These are phyloP conservation scores for Primulina huaijiensis DNA, from an alignment of 257 asterid species.

Conservation along the genomic window DNA sequence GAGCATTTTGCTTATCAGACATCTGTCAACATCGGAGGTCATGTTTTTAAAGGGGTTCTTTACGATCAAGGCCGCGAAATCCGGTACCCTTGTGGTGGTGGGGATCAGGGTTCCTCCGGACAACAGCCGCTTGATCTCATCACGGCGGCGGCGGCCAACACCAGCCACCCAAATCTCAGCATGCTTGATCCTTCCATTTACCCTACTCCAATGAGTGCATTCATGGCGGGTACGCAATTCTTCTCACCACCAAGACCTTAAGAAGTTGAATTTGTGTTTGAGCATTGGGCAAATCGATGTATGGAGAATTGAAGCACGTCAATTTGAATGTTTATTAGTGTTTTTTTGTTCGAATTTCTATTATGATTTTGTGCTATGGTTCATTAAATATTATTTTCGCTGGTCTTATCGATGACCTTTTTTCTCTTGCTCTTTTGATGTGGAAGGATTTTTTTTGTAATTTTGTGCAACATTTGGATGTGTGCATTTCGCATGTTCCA, in stretches of 20 bases:
- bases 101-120: conserved; percentile 39
- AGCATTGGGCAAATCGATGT: neutral
- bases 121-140: conserved; percentile 39
- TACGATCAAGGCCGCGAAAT: conserved; percentile 59
- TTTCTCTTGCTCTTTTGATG: neutral
- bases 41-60: conserved; percentile 55
- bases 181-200: conserved; percentile 62
- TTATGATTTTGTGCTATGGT: conserved; percentile 27
- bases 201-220: conserved; percentile 51
- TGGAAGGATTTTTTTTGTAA: conserved; percentile 4
- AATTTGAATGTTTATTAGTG: conserved; percentile 16
- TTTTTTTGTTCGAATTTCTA: conserved; percentile 33
- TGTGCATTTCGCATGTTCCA: conserved; percentile 29
- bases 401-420: neutral
- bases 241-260: conserved; percentile 73
- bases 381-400: neutral
- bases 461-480: conserved; percentile 27
- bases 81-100: conserved; percentile 28
- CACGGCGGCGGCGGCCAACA: conserved; percentile 24
- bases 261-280: conserved; percentile 4
- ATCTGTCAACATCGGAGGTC: conserved; percentile 60
- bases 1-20: conserved; percentile 56
- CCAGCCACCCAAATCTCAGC: conserved; percentile 27
- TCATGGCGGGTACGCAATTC: conserved; percentile 88
- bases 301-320: conserved; percentile 6